Percentiles rank a stretch among this genome's conserved stretches.
These are phyloP conservation scores for Leptomonas pyrrhocoris DNA, from an alignment of 208 protist species.

Conservation along the genomic window DNA sequence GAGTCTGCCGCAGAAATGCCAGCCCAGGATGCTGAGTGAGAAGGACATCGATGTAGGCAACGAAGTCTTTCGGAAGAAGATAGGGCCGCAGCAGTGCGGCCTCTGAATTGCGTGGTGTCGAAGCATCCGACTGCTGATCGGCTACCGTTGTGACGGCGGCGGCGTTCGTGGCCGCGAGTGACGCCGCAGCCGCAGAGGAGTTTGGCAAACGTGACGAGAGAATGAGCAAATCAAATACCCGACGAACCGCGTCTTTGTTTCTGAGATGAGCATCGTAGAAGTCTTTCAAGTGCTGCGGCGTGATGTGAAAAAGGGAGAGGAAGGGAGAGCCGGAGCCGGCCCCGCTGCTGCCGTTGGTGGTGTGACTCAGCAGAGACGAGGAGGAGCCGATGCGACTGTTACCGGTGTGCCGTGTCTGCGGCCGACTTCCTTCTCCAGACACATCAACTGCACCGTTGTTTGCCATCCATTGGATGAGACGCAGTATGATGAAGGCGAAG, in stretches of 20 bases:
- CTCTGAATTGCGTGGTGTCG: neutral
- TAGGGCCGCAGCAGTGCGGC: constrained; percentile 39
- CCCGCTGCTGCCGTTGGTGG: constrained; percentile 22
- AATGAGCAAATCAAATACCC: constrained; percentile 83
- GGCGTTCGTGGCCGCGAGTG: constrained; percentile 13
- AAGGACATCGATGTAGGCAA: constrained; percentile 72
- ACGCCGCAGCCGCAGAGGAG: constrained; percentile 20
- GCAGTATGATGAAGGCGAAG: constrained; percentile 76
- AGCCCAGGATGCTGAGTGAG: constrained; percentile 93
- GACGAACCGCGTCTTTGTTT: constrained; percentile 66
- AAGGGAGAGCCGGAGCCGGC: neutral
- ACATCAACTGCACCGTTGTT: constrained; percentile 5
- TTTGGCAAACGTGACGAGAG: constrained; percentile 50
- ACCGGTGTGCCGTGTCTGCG: constrained; percentile 11
- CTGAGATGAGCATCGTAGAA: constrained; percentile 81
- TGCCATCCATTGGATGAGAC: constrained; percentile 53
- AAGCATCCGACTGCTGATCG: constrained; percentile 3
- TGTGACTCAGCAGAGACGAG: constrained; percentile 30
- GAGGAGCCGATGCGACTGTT: constrained; percentile 30
- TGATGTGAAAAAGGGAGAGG: constrained; percentile 39
- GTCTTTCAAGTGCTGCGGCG: constrained; percentile 63
- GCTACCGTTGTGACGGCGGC: constrained; percentile 6
- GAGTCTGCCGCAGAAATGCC: constrained; percentile 91
- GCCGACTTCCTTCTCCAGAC: constrained; percentile 2
- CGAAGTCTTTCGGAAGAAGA: constrained; percentile 80